Conservation (phyloP, 768 basidiomycete species). For the Heimioporus sp. region DNA sequence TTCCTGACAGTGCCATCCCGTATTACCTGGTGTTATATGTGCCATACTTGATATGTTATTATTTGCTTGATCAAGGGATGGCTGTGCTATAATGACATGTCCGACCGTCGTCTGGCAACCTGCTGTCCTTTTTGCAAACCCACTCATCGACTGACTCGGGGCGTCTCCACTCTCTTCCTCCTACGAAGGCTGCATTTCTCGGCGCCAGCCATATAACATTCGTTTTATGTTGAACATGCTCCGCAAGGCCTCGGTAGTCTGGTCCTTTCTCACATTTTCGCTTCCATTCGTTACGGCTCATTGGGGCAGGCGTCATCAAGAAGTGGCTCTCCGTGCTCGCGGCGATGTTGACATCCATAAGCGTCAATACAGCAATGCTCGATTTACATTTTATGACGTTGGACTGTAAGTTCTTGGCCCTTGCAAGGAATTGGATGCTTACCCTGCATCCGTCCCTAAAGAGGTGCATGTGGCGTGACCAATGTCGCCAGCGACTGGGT, state of each 20-base stretch:
- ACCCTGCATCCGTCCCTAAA: slow-evolving; percentile 25
- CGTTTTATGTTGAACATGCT: slow-evolving; percentile 22
- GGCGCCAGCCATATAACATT: slow-evolving; percentile 18
- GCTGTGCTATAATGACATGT: slow-evolving; percentile 3
- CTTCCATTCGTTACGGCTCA: slow-evolving; percentile 35
- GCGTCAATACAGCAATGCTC: slow-evolving; percentile 33
- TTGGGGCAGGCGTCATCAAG: slow-evolving; percentile 42
- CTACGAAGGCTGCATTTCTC: slow-evolving; percentile 8
- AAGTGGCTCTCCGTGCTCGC: slow-evolving; percentile 46
- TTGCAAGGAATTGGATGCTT: slow-evolving; percentile 4
- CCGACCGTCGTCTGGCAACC: slow-evolving; percentile 19
- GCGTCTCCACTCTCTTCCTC: neutral
- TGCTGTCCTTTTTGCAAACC: neutral
- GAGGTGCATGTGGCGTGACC: slow-evolving; percentile 54
- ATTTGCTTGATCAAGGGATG: neutral
- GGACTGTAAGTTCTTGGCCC: slow-evolving; percentile 40
- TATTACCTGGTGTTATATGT: slow-evolving; percentile 14
- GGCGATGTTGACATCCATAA: slow-evolving; percentile 41
- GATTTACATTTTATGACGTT: slow-evolving; percentile 57
- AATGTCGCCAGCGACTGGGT: slow-evolving; percentile 45
- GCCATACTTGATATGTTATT: slow-evolving; percentile 7
- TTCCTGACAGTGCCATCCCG: slow-evolving; percentile 5
- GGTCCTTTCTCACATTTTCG: slow-evolving; percentile 34
- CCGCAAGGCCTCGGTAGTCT: slow-evolving; percentile 25
- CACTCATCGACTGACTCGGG: neutral